These are phyloP conservation scores for Pluteus cervinus DNA, from an alignment of 768 basidiomycete genomes.

Conservation along the genomic window DNA sequence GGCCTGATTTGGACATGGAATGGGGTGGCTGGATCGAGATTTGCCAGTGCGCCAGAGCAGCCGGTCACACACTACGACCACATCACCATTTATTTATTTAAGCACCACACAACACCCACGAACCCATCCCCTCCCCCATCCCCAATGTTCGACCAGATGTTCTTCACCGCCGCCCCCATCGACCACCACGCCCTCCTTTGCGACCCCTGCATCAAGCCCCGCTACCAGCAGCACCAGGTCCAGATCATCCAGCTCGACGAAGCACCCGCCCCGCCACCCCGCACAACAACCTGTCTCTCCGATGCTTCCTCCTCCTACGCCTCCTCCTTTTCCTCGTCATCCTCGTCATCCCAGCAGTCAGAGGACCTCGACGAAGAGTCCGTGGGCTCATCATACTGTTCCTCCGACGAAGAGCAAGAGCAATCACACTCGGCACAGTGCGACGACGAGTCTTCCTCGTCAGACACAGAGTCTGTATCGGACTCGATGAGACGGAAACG, in stretches of 20 bases:
- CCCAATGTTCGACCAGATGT: slow-evolving; percentile 19
- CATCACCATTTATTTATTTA: slow-evolving; percentile 10
- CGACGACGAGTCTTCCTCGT: slow-evolving; percentile 17
- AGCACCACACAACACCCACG: slow-evolving; percentile 15
- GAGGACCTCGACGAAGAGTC: slow-evolving; percentile 37
- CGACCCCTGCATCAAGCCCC: slow-evolving; percentile 34
- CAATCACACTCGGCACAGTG: too few relatives aligned
- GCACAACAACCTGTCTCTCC: slow-evolving; percentile 32
- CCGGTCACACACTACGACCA: too few relatives aligned
- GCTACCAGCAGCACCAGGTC: slow-evolving; percentile 42
- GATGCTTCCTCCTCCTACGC: slow-evolving; percentile 29
- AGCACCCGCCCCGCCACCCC: slow-evolving; percentile 51
- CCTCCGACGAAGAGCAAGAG: slow-evolving; percentile 46
- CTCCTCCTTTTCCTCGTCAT: slow-evolving; percentile 30
- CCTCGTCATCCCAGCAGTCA: slow-evolving; percentile 24
- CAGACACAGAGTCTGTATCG: slow-evolving; percentile 11
- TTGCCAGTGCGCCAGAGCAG: too few relatives aligned
- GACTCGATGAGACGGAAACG: slow-evolving; percentile 48
- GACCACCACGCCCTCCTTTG: slow-evolving; percentile 26
- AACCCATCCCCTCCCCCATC: slow-evolving; percentile 13
- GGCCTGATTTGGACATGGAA: too few relatives aligned
- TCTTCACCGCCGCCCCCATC: slow-evolving; percentile 15
- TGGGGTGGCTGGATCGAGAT: too few relatives aligned
- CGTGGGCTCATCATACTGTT: slow-evolving; percentile 65
- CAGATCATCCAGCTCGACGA: slow-evolving; percentile 76